Evolutionary conservation across 441 rosid species (phyloP).

Genomic region (Caryocar brasiliense): DNA sequence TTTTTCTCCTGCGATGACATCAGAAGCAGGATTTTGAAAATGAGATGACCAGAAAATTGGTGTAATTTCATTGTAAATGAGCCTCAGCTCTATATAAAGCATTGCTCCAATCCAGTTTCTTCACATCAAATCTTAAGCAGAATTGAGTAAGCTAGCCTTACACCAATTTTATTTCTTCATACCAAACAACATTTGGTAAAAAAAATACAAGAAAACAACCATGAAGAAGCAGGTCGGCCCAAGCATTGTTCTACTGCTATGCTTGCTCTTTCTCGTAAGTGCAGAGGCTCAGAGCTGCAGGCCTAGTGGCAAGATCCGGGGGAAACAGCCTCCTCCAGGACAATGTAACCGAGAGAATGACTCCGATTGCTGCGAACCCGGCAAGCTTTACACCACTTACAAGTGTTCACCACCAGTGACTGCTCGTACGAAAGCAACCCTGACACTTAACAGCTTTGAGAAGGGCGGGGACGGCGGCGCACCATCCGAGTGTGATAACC

Average conservation of each 20-base stretch:
- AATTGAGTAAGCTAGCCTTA: too few species aligned
- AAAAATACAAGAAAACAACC: not conserved
- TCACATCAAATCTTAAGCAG: not conserved
- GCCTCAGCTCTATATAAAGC: not conserved
- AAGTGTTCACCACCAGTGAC: too few species aligned
- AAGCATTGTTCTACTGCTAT: not conserved
- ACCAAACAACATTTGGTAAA: too few species aligned
- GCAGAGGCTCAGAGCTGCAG: not conserved
- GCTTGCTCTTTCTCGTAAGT: not conserved
- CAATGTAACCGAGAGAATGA: slow-evolving; percentile 3
- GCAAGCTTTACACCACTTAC: too few species aligned
- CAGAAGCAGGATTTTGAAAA: too few species aligned
- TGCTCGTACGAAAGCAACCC: too few species aligned
- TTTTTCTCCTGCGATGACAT: too few species aligned
- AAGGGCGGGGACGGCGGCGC: slow-evolving; percentile 20
- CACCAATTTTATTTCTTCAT: too few species aligned
- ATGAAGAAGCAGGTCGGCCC: not conserved
- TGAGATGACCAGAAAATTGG: too few species aligned
- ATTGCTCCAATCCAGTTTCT: not conserved
- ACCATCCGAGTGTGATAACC: slow-evolving; percentile 21
- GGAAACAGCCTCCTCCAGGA: slow-evolving; percentile 6
- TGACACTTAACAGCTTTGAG: slow-evolving; percentile 14
- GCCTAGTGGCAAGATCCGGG: slow-evolving; percentile 1
- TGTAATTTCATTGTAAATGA: too few species aligned
- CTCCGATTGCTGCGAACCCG: not conserved